Evolutionary conservation across 139 green algal species (phyloP).

Genomic region (Chlorella sp.): DNA sequence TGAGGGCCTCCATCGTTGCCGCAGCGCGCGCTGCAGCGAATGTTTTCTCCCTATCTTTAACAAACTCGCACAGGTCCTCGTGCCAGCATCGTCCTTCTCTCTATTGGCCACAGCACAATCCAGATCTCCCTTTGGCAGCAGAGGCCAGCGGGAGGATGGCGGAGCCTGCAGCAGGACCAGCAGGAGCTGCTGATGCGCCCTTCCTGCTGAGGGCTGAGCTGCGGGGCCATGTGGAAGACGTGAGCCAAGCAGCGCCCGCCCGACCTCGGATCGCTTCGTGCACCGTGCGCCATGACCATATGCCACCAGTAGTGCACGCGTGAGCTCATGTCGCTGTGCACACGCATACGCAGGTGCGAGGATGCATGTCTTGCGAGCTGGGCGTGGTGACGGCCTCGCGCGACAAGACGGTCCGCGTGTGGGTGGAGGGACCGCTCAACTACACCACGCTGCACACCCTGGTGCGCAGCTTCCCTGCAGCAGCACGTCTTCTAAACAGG

Average conservation of each 20-base stretch:
- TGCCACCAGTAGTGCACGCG: neutral
- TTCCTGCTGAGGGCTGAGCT: constrained; percentile 52
- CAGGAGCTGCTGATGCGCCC: too few species aligned
- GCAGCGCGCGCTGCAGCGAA: too few species aligned
- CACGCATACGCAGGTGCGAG: constrained; percentile 44
- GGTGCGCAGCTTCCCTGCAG: constrained; percentile 7
- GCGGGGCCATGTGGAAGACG: constrained; percentile 54
- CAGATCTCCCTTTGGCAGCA: too few species aligned
- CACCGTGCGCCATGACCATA: neutral
- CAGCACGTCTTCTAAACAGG: too few species aligned
- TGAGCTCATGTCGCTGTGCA: neutral
- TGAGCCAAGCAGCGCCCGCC: constrained; percentile 17
- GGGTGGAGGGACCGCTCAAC: constrained; percentile 31
- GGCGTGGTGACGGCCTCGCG: constrained; percentile 61
- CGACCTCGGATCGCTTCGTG: neutral
- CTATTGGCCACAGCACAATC: too few species aligned
- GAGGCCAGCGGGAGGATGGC: too few species aligned
- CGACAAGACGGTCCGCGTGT: constrained; percentile 70
- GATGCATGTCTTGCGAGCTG: constrained; percentile 29
- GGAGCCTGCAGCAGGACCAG: too few species aligned
- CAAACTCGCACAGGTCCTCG: too few species aligned
- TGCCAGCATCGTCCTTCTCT: too few species aligned
- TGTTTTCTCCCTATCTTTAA: too few species aligned
- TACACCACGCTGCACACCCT: constrained; percentile 22
- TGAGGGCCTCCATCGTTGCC: too few species aligned